Conservation (phyloP, 257 asterid genomes). For the Primulina huaijiensis region DNA sequence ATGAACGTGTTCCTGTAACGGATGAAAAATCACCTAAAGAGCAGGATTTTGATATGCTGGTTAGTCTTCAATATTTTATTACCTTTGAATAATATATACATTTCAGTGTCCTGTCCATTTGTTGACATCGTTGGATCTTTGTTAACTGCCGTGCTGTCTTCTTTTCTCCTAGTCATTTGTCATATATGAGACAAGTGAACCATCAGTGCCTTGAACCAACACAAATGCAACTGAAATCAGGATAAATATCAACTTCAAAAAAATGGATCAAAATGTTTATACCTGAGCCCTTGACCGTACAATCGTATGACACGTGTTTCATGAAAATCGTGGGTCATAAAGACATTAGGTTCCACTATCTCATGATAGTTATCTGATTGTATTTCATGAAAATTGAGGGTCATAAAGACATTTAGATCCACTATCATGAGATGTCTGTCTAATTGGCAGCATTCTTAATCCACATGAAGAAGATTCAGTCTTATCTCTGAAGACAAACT, state of each 20-base stretch:
- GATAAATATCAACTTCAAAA: constrained; percentile 10
- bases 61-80: constrained; percentile 37
- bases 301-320: constrained; percentile 1
- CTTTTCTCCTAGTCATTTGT: constrained; percentile 2
- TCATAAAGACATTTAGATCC: neutral
- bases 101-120: constrained; percentile 3
- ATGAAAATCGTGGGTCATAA: constrained; percentile 6
- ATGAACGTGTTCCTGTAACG: constrained; percentile 92
- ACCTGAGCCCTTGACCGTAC: neutral
- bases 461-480: neutral
- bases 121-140: constrained; percentile 8
- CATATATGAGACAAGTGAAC: constrained; percentile 12
- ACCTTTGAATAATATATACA: constrained; percentile 15
- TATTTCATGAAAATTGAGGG: constrained; percentile 7
- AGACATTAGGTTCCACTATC: neutral
- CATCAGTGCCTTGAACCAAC: neutral
- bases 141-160: constrained; percentile 5
- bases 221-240: constrained; percentile 15
- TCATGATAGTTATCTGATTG: neutral
- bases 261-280: constrained; percentile 9
- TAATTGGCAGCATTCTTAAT: neutral
- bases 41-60: constrained; percentile 93
- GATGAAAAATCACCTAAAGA: constrained; percentile 98
- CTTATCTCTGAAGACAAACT: constrained; percentile 1
- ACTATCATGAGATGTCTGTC: constrained; percentile 14